phyloP scores from a whole-genome alignment of 768 basidiomycete species.

The Termitomyces sp. region DNA sequence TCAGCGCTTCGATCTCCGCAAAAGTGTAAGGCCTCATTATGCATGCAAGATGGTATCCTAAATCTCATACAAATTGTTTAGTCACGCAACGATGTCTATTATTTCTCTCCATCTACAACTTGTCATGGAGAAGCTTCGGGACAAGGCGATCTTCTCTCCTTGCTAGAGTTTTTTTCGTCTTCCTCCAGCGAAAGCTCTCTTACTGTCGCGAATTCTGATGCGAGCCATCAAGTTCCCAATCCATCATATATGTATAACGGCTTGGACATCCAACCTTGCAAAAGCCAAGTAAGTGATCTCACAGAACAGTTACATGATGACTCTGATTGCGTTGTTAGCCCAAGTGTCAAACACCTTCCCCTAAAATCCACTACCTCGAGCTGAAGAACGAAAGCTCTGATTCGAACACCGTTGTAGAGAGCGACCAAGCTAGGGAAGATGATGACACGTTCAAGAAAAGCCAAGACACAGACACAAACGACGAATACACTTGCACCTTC shows the following conservation, averaged over 20 bases:
- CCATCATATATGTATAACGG: neutral
- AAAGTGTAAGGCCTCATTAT: constrained; percentile 14
- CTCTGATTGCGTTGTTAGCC: neutral
- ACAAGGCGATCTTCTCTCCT: neutral
- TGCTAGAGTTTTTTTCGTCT: neutral
- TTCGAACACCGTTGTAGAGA: neutral
- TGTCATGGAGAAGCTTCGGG: neutral
- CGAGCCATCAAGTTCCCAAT: neutral
- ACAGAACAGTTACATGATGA: neutral
- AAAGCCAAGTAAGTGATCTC: neutral
- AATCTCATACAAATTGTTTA: neutral
- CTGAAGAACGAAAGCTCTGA: neutral
- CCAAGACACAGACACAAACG: constrained; percentile 19
- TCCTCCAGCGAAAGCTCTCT: neutral
- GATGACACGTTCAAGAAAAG: neutral
- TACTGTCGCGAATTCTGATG: neutral
- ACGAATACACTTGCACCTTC: constrained; percentile 30
- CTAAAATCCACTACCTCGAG: neutral
- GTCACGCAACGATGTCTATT: neutral
- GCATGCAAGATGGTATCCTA: neutral
- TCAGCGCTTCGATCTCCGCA: constrained; percentile 24
- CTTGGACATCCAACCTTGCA: constrained; percentile 23
- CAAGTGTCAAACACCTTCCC: neutral
- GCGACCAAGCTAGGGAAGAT: neutral
- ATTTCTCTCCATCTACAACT: neutral